Conservation (phyloP, 164 flowering plant species). For the Vitis rupestris region DNA sequence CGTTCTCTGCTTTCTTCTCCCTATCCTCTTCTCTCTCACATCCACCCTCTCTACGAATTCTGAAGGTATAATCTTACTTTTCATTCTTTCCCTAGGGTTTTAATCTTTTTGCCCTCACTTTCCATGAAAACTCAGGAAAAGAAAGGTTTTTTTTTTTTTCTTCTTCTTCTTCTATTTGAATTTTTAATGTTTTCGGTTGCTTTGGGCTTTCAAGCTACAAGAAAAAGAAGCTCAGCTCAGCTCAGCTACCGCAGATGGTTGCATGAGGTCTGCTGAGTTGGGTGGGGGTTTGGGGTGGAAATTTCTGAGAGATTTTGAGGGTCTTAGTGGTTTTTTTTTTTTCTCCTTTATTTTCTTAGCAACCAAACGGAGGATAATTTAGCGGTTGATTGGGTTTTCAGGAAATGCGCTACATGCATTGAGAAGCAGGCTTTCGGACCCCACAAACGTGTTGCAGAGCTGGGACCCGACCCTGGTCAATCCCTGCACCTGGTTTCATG, state of each 20-base stretch:
- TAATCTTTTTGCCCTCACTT: neutral
- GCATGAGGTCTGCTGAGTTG: too few relatives aligned
- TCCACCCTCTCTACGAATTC: constrained; percentile 49
- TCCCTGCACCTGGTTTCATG: constrained; percentile 94
- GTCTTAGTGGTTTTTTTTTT: neutral
- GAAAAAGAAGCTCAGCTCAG: too few relatives aligned
- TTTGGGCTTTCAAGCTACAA: too few relatives aligned
- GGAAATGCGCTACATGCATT: constrained; percentile 75
- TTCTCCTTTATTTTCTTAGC: neutral
- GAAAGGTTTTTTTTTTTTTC: neutral
- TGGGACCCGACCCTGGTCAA: constrained; percentile 95
- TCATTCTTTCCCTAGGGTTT: neutral
- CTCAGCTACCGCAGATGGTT: too few relatives aligned
- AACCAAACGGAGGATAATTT: neutral
- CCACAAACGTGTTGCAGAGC: constrained; percentile 73
- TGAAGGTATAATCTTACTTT: constrained; percentile 44
- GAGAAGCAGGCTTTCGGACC: constrained; percentile 64
- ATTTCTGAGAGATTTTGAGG: neutral
- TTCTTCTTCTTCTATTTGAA: constrained; percentile 2
- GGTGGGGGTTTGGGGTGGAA: too few relatives aligned
- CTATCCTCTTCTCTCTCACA: constrained; percentile 26
- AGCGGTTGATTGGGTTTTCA: constrained; percentile 16
- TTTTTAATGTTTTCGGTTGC: too few relatives aligned
- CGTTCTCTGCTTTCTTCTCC: constrained; percentile 19
- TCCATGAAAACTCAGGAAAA: neutral